phyloP scores from a whole-genome alignment of 2,329 filamentous ascomycete species.

The Penicillium sp. region DNA sequence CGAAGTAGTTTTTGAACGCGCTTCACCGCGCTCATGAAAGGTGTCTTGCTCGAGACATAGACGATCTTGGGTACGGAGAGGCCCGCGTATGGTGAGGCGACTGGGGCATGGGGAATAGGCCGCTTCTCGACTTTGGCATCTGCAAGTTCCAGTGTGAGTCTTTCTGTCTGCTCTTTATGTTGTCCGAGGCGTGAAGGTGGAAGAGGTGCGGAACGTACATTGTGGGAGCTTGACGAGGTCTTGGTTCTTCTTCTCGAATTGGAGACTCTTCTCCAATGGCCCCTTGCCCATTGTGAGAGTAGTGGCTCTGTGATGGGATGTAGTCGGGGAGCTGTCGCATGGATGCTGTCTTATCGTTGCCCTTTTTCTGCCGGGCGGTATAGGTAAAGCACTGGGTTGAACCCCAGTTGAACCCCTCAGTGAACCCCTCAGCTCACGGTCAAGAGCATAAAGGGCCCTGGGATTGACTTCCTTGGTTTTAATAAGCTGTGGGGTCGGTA shows the following conservation, averaged over 20 bases:
- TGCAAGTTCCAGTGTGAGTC: slow-evolving; percentile 19
- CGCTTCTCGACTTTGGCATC: slow-evolving; percentile 52
- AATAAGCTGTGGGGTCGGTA: neutral
- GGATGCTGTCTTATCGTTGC: neutral
- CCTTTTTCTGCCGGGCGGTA: neutral
- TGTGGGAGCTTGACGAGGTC: slow-evolving; percentile 36
- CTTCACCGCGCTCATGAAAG: slow-evolving; percentile 58
- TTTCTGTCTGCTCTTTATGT: neutral
- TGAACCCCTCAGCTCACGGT: neutral
- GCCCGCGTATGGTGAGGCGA: slow-evolving; percentile 52
- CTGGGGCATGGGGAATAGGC: slow-evolving; percentile 54
- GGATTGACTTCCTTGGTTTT: neutral
- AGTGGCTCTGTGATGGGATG: neutral
- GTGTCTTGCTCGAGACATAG: slow-evolving; percentile 53
- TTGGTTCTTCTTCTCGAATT: slow-evolving; percentile 40
- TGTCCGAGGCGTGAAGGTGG: neutral
- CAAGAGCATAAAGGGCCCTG: neutral
- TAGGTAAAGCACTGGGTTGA: neutral
- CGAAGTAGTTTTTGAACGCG: slow-evolving; percentile 54
- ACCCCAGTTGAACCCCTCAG: neutral
- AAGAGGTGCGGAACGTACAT: slow-evolving; percentile 21
- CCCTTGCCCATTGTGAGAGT: slow-evolving; percentile 21
- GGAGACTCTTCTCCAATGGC: slow-evolving; percentile 24
- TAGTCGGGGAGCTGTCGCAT: neutral
- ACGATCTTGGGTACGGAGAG: slow-evolving; percentile 50